Evolutionary conservation across 768 basidiomycete species (phyloP), one percentile per base, ranked within the genome.

Genomic region (Phlegmacium glaucopus): DNA sequence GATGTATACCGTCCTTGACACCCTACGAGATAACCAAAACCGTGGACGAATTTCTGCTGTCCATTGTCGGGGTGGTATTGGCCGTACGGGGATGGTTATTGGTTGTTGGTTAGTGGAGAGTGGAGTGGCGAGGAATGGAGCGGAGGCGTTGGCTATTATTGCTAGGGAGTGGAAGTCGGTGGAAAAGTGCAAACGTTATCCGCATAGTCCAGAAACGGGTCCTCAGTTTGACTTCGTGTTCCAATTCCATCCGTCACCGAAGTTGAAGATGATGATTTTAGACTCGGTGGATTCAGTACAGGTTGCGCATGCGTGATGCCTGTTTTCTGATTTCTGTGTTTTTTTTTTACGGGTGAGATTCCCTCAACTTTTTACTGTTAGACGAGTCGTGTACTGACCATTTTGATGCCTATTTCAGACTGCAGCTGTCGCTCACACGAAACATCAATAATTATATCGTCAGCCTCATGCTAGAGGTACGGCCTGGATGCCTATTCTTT

Each of bases 101-200:
- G 85, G 87, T 11, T 89, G 87, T 61, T 89, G 85, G 85, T 78
- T 89, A 32, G 83, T 87, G 32, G 78, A 87, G 62, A 79, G 79
- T 15, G 79, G 79, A 1, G 62, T 69, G 44, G 86, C 82, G 39
- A 70, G 68, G 58, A 76, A 81, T 54, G 87, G 87, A 11, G 73
- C 71, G 46, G 82, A 83, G 50, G 87, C 87, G 6, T 64, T 89
- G 29, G 61, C 67, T 11, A 76, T 84, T 41, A 83, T 89, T 52
- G 85, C 79, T 15, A 58, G 72, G 48, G 78, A 87, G 54, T 90
- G 87, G 87, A 76, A 79, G 59, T 77, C 72, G 3, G 87, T 90
- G 41, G 87, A 85, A 65, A 90, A 90, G 70, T 88, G 77, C 70
- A 79, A 74, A 39, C 74, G 84, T 8, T 89, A 81, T 64, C 86